Evolutionary conservation across 2,329 filamentous ascomycete species (phyloP).

Genomic region (Coniochaeta sp.): DNA sequence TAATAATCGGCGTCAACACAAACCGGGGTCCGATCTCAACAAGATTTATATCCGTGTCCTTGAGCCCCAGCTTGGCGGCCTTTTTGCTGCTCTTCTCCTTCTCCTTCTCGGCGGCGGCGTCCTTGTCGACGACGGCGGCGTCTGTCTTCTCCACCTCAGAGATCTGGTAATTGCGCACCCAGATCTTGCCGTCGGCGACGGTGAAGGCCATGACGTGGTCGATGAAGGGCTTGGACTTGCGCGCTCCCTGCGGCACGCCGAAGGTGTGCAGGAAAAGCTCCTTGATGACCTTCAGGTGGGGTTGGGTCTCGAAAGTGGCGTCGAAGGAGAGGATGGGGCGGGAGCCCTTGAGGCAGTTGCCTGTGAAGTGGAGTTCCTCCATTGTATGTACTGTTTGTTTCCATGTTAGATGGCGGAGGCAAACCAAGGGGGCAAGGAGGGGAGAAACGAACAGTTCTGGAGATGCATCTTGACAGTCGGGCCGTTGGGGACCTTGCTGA

Average conservation of each 20-base stretch:
- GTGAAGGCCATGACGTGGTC: conserved; percentile 94
- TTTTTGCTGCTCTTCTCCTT: conserved; percentile 27
- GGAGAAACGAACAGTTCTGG: conserved; percentile 57
- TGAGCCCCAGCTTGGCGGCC: conserved; percentile 29
- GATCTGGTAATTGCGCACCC: conserved; percentile 93
- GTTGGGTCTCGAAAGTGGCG: conserved; percentile 71
- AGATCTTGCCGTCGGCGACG: conserved; percentile 87
- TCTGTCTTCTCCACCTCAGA: conserved; percentile 65
- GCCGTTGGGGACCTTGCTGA: conserved; percentile 83
- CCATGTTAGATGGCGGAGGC: neutral
- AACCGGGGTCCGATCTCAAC: conserved; percentile 93
- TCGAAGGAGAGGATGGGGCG: conserved; percentile 91
- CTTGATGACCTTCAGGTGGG: conserved; percentile 76
- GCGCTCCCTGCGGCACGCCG: conserved; percentile 79
- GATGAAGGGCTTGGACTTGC: conserved; percentile 91
- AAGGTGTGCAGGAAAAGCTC: conserved; percentile 88
- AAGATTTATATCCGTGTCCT: conserved; percentile 71
- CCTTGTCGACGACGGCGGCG: conserved; percentile 29
- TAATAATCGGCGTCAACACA: conserved; percentile 88
- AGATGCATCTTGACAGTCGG: conserved; percentile 58
- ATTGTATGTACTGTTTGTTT: conserved; percentile 72
- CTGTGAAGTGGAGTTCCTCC: conserved; percentile 94
- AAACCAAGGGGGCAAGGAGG: neutral
- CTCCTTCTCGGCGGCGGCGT: conserved; percentile 29
- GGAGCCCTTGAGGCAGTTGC: conserved; percentile 92